Percentiles rank a stretch among this genome's conserved stretches.
These are phyloP conservation scores for Euphorbia corollata DNA, from an alignment of 441 rosid species.

Conservation along the genomic window DNA sequence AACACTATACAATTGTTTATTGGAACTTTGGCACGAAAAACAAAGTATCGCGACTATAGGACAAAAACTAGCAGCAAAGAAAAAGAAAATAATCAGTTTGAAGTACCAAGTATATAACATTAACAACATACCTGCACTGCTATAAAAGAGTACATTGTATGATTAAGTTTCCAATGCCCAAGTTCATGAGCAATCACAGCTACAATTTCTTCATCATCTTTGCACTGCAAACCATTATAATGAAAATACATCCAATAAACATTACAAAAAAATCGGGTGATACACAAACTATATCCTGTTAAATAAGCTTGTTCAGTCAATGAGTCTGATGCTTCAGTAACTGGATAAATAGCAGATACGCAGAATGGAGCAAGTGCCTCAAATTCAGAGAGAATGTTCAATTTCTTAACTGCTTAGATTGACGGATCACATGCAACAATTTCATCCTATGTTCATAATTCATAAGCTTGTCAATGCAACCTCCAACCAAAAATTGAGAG, in stretches of 20 bases:
- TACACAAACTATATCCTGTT: neutral
- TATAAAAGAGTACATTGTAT: conserved; percentile 81
- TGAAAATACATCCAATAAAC: neutral
- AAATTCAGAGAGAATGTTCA: too few relatives aligned
- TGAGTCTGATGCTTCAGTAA: too few relatives aligned
- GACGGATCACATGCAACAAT: neutral
- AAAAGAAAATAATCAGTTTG: neutral
- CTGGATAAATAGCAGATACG: neutral
- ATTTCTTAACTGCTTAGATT: too few relatives aligned
- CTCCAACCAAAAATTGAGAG: neutral
- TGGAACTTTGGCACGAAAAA: neutral
- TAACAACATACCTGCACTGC: conserved; percentile 64
- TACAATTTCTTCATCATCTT: conserved; percentile 81
- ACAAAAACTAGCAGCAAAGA: neutral
- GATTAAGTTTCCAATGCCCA: conserved; percentile 98
- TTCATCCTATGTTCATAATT: neutral
- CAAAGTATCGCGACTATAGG: neutral
- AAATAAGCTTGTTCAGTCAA: neutral
- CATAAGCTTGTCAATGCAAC: neutral
- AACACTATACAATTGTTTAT: neutral
- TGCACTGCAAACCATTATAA: conserved; percentile 52
- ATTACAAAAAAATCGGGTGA: neutral
- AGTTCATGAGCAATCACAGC: conserved; percentile 96
- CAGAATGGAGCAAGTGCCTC: neutral
- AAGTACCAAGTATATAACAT: conserved; percentile 2